Percentiles rank a stretch among this genome's conserved stretches.
Conservation (phyloP, 108 stramenopile species). For the Stephanodiscus minutulus region DNA sequence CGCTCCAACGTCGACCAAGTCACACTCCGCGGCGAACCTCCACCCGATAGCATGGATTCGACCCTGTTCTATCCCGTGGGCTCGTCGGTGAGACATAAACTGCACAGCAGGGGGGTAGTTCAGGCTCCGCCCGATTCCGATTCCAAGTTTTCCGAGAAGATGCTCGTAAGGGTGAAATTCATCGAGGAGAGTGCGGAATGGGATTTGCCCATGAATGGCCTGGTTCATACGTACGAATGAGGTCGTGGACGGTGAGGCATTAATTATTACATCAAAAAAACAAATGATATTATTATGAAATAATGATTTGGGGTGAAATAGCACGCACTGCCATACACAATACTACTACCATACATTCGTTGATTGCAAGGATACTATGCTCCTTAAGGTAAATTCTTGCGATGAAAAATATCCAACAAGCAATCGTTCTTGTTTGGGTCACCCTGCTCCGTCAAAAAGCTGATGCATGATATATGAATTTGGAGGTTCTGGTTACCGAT, state of each 20-base stretch:
- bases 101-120: conserved; percentile 67
- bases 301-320: no score
- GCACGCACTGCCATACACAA: no score
- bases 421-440: conserved; percentile 53
- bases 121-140: conserved; percentile 52
- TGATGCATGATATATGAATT: conserved; percentile 78
- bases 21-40: conserved; percentile 14
- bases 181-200: no score
- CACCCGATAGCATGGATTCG: conserved; percentile 52
- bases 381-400: no score
- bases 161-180: conserved; percentile 41
- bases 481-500: conserved; percentile 80
- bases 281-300: no score
- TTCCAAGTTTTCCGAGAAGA: conserved; percentile 30
- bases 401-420: not conserved
- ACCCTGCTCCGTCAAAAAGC: conserved; percentile 52
- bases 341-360: no score
- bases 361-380: no score
- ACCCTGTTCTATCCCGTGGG: conserved; percentile 81
- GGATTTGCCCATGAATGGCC: no score
- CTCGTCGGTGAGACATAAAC: conserved; percentile 56
- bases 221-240: conserved; percentile 1
- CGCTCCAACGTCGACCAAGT: no score
- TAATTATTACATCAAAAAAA: no score
- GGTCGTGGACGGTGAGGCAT: no score